Conservation (phyloP, 73 alveolate species). For the Durusdinium trenchii region DNA sequence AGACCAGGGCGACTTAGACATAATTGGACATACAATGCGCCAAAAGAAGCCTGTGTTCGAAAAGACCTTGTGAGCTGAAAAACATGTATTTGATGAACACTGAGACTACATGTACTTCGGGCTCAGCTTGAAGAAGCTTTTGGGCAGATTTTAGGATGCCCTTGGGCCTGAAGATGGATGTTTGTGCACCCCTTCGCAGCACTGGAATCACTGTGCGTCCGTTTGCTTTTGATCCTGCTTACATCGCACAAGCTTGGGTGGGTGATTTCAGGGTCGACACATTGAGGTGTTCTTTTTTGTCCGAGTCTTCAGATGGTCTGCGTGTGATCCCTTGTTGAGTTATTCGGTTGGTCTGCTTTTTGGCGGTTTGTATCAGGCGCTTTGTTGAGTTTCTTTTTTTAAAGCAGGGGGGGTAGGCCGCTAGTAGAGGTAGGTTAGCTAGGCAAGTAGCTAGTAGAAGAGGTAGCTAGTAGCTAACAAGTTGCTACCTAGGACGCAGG, state of each 20-base stretch:
- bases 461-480: no score
- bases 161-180: no score
- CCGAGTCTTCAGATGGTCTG: not conserved
- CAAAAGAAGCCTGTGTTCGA: not conserved
- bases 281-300: not conserved
- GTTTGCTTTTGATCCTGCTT: not conserved
- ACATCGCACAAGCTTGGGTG: not conserved
- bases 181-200: no score
- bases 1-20: not conserved
- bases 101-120: no score
- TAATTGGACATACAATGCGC: not conserved
- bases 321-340: not conserved
- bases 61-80: not conserved
- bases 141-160: no score
- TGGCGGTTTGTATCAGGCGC: not conserved
- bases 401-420: not conserved
- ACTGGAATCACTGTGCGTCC: not conserved
- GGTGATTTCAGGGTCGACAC: not conserved
- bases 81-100: not conserved
- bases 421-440: no score
- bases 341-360: not conserved
- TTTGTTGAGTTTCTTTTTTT: not conserved
- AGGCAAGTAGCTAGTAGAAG: no score
- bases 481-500: no score
- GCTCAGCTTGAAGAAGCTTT: no score